Base-by-base conservation (phyloP, 352 stramenopile species). In the Achlya hypogyna region DNA sequence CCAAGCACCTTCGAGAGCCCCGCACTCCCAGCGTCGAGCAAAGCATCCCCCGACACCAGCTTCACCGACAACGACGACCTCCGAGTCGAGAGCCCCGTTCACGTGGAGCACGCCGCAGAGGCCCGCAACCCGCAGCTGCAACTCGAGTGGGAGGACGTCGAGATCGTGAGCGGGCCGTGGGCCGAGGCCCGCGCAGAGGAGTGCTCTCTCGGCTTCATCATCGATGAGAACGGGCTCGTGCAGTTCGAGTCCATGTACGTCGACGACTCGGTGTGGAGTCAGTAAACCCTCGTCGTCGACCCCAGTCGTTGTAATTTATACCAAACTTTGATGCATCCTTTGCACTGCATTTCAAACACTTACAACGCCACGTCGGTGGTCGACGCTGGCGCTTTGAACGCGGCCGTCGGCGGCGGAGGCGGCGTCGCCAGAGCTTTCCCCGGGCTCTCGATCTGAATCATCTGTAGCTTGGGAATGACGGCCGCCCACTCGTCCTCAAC, bases 401-500 rank as follows among this genome's bases (percentile, higher is more conserved):
- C 38, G 2, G n/a, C 31, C 8, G 53, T 22, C n/a, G 31, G 23
- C 31, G 35, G 23, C 38, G 40, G 38, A 9, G n/a, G 25, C n/a
- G 34, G 18, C 51, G 23, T 31, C 31, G 8, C 49, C 49, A 1
- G 31, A 31, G 51, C 1, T 8, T 64, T 64, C 2, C 60, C 43
- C 2, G 42, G 38, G 40, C 28, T 32, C 34, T 92, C 80, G 8
- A 93, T 79, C 12, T 86, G 82, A 31, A 95, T 95, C 64, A 81
- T 66, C 3, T 77, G 72, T 0, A 95, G 75, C 53, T 86, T 78
- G 1, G 84, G 86, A 27, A 95, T 86, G 10, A 93, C 81, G 31
- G 79, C 71, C 58, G 82, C 76, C 86, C 86, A 95, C 58, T 91
- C 83, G 2, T 85, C 76, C 58, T 95, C 86, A 1, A 87, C 87